phyloP scores from a whole-genome alignment of 2,329 filamentous ascomycete species.

The Tolypocladium album region DNA sequence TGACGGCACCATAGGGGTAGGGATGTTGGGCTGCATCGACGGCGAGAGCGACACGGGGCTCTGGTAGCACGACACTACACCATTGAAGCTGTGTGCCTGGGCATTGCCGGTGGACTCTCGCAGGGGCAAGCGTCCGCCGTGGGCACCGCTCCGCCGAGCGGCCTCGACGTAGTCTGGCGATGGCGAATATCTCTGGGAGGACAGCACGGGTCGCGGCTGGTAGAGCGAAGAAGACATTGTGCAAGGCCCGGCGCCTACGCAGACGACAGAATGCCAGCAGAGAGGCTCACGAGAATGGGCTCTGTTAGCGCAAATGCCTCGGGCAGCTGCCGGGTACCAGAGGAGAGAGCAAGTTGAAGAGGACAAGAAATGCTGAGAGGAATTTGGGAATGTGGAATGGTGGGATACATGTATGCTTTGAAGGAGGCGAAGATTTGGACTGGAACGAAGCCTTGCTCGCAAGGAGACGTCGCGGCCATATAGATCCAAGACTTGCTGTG shows the following conservation, averaged over 20 bases:
- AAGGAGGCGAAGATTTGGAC: conserved; percentile 20
- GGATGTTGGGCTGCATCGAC: conserved; percentile 35
- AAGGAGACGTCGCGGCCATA: conserved; percentile 21
- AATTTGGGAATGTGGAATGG: conserved; percentile 32
- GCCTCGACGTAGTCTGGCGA: conserved; percentile 34
- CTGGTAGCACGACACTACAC: conserved; percentile 33
- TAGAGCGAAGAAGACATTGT: conserved; percentile 26
- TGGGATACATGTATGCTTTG: conserved; percentile 29
- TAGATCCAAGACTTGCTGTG: conserved; percentile 26
- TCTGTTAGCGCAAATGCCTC: conserved; percentile 16
- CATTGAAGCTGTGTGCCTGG: conserved; percentile 31
- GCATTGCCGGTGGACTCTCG: conserved; percentile 42
- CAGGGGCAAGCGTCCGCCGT: conserved; percentile 32
- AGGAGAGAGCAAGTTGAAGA: conserved; percentile 21
- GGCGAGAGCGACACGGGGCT: conserved; percentile 30
- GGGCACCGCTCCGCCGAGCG: conserved; percentile 26
- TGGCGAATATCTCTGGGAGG: conserved; percentile 39
- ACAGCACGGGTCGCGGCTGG: conserved; percentile 34
- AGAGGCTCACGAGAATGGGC: conserved; percentile 15
- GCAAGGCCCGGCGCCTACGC: conserved; percentile 8
- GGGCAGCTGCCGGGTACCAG: conserved; percentile 17
- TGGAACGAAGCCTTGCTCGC: conserved; percentile 23
- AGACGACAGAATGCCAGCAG: conserved; percentile 20
- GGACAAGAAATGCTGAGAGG: conserved; percentile 32
- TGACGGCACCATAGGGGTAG: conserved; percentile 39